Conservation (phyloP, 2,329 filamentous ascomycete species). For the Diaporthe vaccinii region DNA sequence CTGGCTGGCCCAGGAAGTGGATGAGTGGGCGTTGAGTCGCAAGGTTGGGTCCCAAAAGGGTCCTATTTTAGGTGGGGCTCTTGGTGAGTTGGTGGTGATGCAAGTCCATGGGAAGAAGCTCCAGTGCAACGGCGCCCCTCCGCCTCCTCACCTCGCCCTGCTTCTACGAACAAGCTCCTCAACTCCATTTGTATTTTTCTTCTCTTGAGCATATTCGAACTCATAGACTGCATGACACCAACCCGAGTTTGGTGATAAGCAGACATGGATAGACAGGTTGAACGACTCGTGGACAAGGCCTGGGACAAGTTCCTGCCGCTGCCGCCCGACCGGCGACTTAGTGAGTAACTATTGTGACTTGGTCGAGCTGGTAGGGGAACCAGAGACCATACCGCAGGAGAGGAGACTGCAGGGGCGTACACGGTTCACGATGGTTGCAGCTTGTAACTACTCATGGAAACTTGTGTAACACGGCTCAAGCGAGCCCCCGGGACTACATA, state of each 20-base stretch:
- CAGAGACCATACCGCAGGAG: neutral
- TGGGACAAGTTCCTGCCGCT: conserved; percentile 73
- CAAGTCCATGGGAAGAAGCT: conserved; percentile 7
- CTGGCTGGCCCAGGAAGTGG: conserved; percentile 44
- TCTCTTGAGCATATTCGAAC: neutral
- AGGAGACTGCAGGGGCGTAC: neutral
- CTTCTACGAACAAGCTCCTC: neutral
- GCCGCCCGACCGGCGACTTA: conserved; percentile 62
- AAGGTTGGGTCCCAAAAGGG: conserved; percentile 8
- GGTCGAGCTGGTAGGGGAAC: neutral
- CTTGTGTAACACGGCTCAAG: neutral
- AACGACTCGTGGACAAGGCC: conserved; percentile 77
- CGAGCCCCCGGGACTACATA: neutral
- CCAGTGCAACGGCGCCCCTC: neutral
- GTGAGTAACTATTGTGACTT: conserved; percentile 54
- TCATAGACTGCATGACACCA: neutral
- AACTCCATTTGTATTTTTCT: neutral
- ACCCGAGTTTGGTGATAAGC: neutral
- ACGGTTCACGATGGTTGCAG: neutral
- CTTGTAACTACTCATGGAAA: neutral
- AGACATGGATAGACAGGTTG: conserved; percentile 82
- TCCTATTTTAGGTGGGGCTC: conserved; percentile 24
- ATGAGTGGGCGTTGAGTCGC: conserved; percentile 27
- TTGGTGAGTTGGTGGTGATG: conserved; percentile 24
- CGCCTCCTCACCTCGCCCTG: neutral